A percentile compares a stretch with the other conserved stretches of the same genome.
These are phyloP conservation scores for Thalia dealbata DNA, from an alignment of 176 grass and related monocot species.

Conservation along the genomic window DNA sequence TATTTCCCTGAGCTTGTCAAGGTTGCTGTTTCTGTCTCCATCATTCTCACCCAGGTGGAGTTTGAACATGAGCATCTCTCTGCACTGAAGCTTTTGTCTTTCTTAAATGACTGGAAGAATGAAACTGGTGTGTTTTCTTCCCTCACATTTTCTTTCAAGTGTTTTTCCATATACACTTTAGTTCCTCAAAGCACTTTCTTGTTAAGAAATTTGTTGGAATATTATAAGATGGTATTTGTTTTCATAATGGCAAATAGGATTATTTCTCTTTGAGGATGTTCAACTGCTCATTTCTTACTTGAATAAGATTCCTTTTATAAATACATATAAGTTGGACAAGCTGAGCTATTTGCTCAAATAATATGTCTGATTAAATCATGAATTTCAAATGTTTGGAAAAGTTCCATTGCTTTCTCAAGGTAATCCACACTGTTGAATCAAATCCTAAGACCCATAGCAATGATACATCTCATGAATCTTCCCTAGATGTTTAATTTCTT, in stretches of 20 bases:
- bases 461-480: no score
- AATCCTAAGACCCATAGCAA: no score
- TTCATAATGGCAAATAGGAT: background rate
- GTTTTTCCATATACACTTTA: background rate
- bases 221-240: background rate
- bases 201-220: background rate
- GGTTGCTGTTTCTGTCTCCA: slow-evolving; percentile 56
- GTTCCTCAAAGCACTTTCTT: background rate
- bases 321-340: background rate
- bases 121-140: slow-evolving; percentile 41
- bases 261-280: background rate
- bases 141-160: background rate
- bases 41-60: slow-evolving; percentile 47
- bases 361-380: no score
- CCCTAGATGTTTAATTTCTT: background rate
- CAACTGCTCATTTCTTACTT: background rate
- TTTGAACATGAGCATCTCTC: slow-evolving; percentile 84
- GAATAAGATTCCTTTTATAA: background rate
- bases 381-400: no score
- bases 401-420: no score
- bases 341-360: background rate
- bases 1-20: slow-evolving; percentile 42
- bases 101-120: slow-evolving; percentile 71
- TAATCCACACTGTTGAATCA: no score
- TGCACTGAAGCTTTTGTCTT: slow-evolving; percentile 61